phyloP scores from a whole-genome alignment of 495 filamentous ascomycete genomes.

The Pyrenopolyporus hunteri region DNA sequence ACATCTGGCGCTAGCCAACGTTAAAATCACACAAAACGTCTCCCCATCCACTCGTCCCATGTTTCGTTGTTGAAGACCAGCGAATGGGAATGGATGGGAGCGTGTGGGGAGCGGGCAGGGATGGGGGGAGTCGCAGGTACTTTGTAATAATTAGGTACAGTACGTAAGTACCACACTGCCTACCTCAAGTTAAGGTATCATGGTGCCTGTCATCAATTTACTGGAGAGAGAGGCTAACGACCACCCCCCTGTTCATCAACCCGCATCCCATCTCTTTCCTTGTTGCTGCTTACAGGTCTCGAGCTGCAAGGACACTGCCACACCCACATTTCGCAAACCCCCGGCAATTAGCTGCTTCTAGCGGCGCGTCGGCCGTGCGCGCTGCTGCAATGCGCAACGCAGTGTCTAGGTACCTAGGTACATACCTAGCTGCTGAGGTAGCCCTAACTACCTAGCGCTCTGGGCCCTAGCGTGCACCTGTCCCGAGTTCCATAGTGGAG shows the following conservation, averaged over 20 bases:
- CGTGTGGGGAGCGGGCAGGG: constrained; percentile 31
- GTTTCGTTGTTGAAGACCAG: constrained; percentile 31
- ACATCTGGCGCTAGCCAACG: constrained; percentile 28
- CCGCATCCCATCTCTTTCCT: constrained; percentile 24
- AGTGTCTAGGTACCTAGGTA: constrained; percentile 3
- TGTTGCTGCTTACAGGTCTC: constrained; percentile 12
- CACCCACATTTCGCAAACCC: constrained; percentile 30
- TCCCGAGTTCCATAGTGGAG: constrained; percentile 36
- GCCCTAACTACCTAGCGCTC: too few relatives aligned
- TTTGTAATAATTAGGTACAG: constrained; percentile 18
- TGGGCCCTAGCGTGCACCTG: constrained; percentile 27
- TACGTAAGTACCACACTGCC: neutral
- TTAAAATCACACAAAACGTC: constrained; percentile 28
- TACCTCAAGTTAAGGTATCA: constrained; percentile 3
- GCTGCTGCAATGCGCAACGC: constrained; percentile 24
- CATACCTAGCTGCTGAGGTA: too few relatives aligned
- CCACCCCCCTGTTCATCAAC: constrained; percentile 22
- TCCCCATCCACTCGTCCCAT: constrained; percentile 28
- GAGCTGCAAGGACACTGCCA: constrained; percentile 37
- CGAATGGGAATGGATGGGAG: constrained; percentile 40
- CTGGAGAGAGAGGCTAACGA: constrained; percentile 5
- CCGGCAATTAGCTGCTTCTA: constrained; percentile 39
- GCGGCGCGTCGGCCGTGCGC: constrained; percentile 23
- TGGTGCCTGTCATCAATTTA: constrained; percentile 36
- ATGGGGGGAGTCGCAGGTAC: too few relatives aligned